Conservation (phyloP, 2,329 filamentous ascomycete genomes). For the Exophiala aquamarina region DNA sequence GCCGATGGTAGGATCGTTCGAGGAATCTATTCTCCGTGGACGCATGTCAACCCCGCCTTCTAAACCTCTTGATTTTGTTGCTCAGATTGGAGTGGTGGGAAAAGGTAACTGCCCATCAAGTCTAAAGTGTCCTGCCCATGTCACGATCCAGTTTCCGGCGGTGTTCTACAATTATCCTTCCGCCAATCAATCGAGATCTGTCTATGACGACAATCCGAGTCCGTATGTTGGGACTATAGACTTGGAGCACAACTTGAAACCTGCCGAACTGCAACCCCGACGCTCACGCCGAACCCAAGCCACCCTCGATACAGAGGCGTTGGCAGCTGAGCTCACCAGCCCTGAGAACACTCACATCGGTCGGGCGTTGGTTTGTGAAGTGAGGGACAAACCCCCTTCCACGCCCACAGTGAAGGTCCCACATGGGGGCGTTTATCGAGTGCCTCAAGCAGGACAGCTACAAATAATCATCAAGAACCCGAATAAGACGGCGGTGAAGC, state of each 20-base stretch:
- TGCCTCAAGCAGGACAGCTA: constrained; percentile 88
- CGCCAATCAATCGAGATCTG: constrained; percentile 62
- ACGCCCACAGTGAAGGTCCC: constrained; percentile 65
- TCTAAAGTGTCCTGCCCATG: constrained; percentile 83
- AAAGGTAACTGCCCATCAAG: constrained; percentile 84
- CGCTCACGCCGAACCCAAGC: constrained; percentile 40
- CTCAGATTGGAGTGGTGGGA: constrained; percentile 91
- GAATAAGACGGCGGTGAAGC: constrained; percentile 95
- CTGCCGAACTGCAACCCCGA: constrained; percentile 37
- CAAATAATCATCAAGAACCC: constrained; percentile 98
- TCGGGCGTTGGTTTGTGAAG: constrained; percentile 40
- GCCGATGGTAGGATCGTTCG: constrained; percentile 96
- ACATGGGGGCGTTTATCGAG: constrained; percentile 86
- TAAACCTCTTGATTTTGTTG: constrained; percentile 86
- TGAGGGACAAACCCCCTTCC: constrained; percentile 57
- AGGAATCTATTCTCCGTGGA: constrained; percentile 91
- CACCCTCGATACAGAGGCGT: constrained; percentile 11
- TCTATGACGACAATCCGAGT: constrained; percentile 80
- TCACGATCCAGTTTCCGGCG: constrained; percentile 85
- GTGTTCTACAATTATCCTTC: constrained; percentile 92
- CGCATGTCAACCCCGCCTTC: constrained; percentile 97
- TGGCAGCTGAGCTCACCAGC: constrained; percentile 15
- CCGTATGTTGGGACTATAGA: constrained; percentile 95
- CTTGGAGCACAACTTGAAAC: constrained; percentile 73
- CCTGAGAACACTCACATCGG: constrained; percentile 22